These are phyloP conservation scores for Penicillium brevicompactum DNA, from an alignment of 2,329 filamentous ascomycete genomes.

Conservation along the genomic window DNA sequence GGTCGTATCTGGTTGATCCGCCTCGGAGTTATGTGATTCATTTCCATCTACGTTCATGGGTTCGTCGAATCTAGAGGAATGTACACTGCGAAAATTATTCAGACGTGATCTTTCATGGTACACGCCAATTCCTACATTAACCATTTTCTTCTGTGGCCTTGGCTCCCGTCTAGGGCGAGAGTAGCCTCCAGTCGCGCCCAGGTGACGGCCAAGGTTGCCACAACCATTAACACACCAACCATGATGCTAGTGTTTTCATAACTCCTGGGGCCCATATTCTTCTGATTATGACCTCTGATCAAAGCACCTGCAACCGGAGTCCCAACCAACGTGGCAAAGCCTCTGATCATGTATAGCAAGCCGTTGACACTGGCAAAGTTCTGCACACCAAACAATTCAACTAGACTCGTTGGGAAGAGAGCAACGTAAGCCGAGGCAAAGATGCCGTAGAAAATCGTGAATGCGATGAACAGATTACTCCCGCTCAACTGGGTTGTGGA, in stretches of 20 bases:
- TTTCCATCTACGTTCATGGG: no score
- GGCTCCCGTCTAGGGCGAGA: constrained; percentile 9
- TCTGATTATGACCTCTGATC: constrained; percentile 23
- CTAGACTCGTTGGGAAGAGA: constrained; percentile 43
- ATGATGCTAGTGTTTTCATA: constrained; percentile 29
- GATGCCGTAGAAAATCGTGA: constrained; percentile 38
- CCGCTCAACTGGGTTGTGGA: constrained; percentile 12
- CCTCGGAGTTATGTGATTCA: no score
- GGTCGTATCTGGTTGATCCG: no score
- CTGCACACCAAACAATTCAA: constrained; percentile 43
- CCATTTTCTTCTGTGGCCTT: constrained; percentile 16
- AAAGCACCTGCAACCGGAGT: constrained; percentile 38
- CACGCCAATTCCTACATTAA: constrained; percentile 10
- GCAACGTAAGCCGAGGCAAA: constrained; percentile 43
- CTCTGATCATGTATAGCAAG: constrained; percentile 43
- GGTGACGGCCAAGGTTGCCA: constrained; percentile 25
- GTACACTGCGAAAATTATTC: no score
- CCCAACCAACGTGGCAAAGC: constrained; percentile 40
- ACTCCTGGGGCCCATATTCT: constrained; percentile 13
- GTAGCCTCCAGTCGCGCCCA: constrained; percentile 32
- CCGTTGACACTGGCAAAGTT: constrained; percentile 44
- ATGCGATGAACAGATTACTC: constrained; percentile 31
- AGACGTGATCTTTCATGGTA: no score
- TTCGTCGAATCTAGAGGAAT: no score
- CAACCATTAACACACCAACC: constrained; percentile 26